These are phyloP conservation scores for Nyctanthes arbortristis DNA, from an alignment of 257 asterid genomes.

Conservation along the genomic window DNA sequence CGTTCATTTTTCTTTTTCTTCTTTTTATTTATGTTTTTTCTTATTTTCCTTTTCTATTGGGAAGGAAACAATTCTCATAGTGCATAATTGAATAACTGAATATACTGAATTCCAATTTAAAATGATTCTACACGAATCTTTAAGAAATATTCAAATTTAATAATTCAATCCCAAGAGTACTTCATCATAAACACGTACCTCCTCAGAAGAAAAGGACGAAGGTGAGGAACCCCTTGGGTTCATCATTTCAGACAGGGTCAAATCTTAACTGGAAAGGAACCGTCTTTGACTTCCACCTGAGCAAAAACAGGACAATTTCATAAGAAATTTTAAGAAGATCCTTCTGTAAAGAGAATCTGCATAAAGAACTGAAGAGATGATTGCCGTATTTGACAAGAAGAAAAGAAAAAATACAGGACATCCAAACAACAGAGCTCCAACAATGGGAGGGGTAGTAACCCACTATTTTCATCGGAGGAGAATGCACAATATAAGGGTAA, in stretches of 20 bases:
- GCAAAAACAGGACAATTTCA: constrained; percentile 27
- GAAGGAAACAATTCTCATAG: background rate
- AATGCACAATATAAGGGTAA: constrained; percentile 1
- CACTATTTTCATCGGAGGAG: constrained; percentile 4
- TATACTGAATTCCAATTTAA: background rate
- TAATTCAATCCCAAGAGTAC: constrained; percentile 33
- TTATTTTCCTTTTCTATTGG: background rate
- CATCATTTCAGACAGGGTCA: constrained; percentile 49
- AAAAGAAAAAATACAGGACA: constrained; percentile 7
- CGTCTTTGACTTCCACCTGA: constrained; percentile 33
- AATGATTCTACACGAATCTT: background rate
- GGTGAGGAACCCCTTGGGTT: constrained; percentile 67
- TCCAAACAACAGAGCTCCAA: constrained; percentile 9
- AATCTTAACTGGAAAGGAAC: constrained; percentile 29
- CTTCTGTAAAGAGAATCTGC: constrained; percentile 42
- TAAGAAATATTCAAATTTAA: background rate
- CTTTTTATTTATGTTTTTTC: background rate
- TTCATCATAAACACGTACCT: constrained; percentile 58
- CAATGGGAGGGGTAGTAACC: constrained; percentile 6
- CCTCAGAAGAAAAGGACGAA: constrained; percentile 71
- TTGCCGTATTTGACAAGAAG: constrained; percentile 9
- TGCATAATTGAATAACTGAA: background rate
- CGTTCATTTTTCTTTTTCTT: background rate
- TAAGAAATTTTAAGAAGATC: constrained; percentile 32
- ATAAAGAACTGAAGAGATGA: constrained; percentile 22